These are phyloP conservation scores for Hypoxylon sp. DNA, from an alignment of 2,329 filamentous ascomycete species.

Conservation along the genomic window DNA sequence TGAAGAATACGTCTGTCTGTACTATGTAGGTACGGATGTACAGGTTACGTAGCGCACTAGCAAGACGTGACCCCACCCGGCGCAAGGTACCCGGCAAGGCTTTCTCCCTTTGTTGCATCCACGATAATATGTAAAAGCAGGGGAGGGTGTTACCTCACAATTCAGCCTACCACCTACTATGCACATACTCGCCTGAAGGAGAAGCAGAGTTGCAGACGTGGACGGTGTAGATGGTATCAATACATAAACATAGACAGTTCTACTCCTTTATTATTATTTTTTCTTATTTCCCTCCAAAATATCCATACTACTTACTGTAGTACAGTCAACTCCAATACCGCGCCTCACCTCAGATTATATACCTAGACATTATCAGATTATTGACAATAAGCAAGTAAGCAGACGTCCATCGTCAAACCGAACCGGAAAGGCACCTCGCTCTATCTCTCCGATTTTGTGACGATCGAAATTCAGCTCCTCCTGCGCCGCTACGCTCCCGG, in stretches of 20 bases:
- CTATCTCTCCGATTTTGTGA: constrained; percentile 18
- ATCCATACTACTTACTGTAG: background rate
- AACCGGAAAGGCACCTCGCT: constrained; percentile 2
- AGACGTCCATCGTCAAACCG: background rate
- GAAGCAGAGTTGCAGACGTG: background rate
- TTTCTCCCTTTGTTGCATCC: constrained; percentile 15
- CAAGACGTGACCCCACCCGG: constrained; percentile 5
- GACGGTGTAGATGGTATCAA: background rate
- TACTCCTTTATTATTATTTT: no score
- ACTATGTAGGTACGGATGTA: background rate
- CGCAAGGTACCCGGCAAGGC: constrained; percentile 27
- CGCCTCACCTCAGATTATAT: background rate
- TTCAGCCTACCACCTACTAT: constrained; percentile 22
- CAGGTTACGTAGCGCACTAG: background rate
- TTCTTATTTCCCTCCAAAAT: no score
- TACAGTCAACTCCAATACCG: background rate
- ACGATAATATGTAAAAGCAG: constrained; percentile 2
- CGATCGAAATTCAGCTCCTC: constrained; percentile 34
- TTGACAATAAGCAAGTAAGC: background rate
- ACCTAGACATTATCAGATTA: background rate
- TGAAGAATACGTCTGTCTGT: background rate
- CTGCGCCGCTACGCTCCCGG: constrained; percentile 1
- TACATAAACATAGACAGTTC: constrained; percentile 1
- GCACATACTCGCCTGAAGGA: background rate
- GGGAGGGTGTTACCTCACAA: constrained; percentile 22